phyloP scores from a whole-genome alignment of 495 filamentous ascomycete species.

The Recurvomyces mirabilis region DNA sequence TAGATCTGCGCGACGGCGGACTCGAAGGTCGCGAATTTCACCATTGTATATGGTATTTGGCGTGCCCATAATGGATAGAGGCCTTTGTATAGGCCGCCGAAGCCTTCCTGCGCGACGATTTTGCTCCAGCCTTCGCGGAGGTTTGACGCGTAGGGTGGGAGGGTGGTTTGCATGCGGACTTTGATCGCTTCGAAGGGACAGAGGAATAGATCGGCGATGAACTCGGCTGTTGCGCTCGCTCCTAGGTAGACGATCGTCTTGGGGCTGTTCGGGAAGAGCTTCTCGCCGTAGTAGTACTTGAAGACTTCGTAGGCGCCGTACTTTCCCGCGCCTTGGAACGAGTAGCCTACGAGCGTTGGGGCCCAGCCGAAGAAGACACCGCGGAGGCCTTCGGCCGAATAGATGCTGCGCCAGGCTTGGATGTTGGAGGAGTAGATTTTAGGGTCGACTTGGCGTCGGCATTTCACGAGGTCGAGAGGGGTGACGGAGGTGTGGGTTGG shows the following conservation, averaged over 20 bases:
- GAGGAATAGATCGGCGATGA: slow-evolving; percentile 56
- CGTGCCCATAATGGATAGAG: slow-evolving; percentile 59
- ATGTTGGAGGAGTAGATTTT: slow-evolving; percentile 60
- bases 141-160: slow-evolving; percentile 52
- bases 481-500: slow-evolving; percentile 52
- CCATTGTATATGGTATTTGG: slow-evolving; percentile 68
- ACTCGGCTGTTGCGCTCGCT: slow-evolving; percentile 55
- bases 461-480: slow-evolving; percentile 51
- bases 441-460: slow-evolving; percentile 59
- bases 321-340: slow-evolving; percentile 64
- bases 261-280: slow-evolving; percentile 48
- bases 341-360: slow-evolving; percentile 59
- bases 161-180: slow-evolving; percentile 60
- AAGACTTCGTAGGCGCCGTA: slow-evolving; percentile 69
- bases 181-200: slow-evolving; percentile 63
- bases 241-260: slow-evolving; percentile 55
- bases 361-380: slow-evolving; percentile 65
- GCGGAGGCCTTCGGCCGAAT: slow-evolving; percentile 51
- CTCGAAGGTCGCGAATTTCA: slow-evolving; percentile 67
- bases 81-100: slow-evolving; percentile 50
- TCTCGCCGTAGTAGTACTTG: slow-evolving; percentile 59
- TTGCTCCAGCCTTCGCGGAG: slow-evolving; percentile 53
- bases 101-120: slow-evolving; percentile 48
- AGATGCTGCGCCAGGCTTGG: slow-evolving; percentile 54
- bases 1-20: slow-evolving; percentile 56